Conservation (phyloP, 2,329 filamentous ascomycete genomes). For the Plenodomus lindquistii region DNA sequence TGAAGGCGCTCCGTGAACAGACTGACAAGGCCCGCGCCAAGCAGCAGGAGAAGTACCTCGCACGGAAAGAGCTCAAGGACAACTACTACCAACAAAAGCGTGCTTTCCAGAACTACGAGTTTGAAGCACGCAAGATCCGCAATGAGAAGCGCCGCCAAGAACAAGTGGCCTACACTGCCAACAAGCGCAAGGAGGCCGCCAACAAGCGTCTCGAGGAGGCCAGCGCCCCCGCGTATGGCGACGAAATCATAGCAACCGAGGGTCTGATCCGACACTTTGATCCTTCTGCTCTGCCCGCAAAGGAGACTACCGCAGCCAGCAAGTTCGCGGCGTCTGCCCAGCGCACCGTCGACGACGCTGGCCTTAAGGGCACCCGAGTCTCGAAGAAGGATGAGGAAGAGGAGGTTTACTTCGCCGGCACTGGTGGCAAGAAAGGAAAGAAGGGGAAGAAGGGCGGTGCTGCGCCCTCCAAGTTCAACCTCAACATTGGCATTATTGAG, state of each 20-base stretch:
- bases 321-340: conserved; percentile 74
- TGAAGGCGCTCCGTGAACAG: conserved; percentile 83
- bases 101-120: conserved; percentile 82
- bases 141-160: conserved; percentile 82
- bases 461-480: conserved; percentile 71
- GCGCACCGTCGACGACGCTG: conserved; percentile 82
- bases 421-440: conserved; percentile 81
- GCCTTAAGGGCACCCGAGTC: conserved; percentile 81
- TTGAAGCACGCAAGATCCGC: conserved; percentile 74
- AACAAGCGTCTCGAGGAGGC: conserved; percentile 79
- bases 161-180: conserved; percentile 71
- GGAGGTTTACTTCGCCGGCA: conserved; percentile 78
- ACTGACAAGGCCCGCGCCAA: conserved; percentile 79
- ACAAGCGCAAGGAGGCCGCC: conserved; percentile 75
- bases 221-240: conserved; percentile 83
- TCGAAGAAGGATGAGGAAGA: conserved; percentile 85
- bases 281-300: conserved; percentile 65
- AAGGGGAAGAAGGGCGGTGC: conserved; percentile 81
- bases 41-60: conserved; percentile 82
- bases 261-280: conserved; percentile 90
- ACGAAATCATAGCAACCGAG: conserved; percentile 89
- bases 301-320: conserved; percentile 65
- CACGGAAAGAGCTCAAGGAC: conserved; percentile 86
- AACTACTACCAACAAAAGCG: conserved; percentile 81
- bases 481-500: conserved; percentile 89